Conservation (phyloP, 169 alveolate genomes). For the Plasmodium blacklocki region DNA sequence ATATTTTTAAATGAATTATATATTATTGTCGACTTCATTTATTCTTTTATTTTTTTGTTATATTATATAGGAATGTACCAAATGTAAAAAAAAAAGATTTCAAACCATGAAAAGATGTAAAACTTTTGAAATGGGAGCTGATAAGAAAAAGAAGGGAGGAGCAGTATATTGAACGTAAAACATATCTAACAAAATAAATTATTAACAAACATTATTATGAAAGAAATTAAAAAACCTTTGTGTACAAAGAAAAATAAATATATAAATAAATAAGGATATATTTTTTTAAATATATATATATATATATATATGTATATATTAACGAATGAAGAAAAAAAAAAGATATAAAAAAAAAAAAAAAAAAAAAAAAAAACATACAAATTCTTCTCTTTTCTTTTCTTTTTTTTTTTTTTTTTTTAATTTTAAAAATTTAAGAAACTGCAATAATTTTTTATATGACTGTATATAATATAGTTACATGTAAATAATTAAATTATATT, state of each 20-base stretch:
- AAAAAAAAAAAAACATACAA: too few species aligned
- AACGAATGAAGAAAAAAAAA: too few species aligned
- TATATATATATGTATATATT: neutral
- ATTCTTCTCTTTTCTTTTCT: too few species aligned
- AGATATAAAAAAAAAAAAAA: too few species aligned
- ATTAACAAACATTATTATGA: neutral
- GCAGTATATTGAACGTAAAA: slow-evolving; percentile 79
- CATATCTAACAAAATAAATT: neutral
- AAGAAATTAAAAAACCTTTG: neutral
- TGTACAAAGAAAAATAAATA: too few species aligned
- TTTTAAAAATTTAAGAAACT: too few species aligned
- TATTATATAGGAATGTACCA: slow-evolving; percentile 95
- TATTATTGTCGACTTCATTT: neutral
- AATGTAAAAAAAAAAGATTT: slow-evolving; percentile 97
- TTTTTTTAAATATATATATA: too few species aligned
- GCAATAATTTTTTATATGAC: too few species aligned
- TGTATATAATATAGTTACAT: too few species aligned
- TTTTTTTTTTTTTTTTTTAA: too few species aligned
- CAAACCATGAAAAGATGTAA: slow-evolving; percentile 98
- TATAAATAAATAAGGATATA: too few species aligned
- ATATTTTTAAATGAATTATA: neutral
- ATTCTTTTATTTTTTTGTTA: neutral
- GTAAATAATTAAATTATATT: too few species aligned
- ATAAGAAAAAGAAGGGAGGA: slow-evolving; percentile 94
- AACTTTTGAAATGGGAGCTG: slow-evolving; percentile 98